Percentiles rank a stretch among this genome's conserved stretches.
Conservation (phyloP, 73 alveolate species). For the Diophrys sp. region DNA sequence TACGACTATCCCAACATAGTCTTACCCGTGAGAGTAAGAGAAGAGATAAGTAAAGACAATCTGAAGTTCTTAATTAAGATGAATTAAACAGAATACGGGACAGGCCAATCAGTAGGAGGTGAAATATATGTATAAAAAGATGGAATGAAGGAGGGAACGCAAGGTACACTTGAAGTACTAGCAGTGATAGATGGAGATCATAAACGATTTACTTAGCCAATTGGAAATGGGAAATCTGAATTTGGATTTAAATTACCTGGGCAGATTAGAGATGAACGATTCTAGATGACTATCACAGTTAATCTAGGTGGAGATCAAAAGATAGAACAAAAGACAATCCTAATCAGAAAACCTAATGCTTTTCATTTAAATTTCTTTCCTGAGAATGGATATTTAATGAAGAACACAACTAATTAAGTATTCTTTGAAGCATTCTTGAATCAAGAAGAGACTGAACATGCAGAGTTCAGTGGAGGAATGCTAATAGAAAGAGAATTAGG, state of each 20-base stretch:
- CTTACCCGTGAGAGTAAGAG: neutral
- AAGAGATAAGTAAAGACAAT: too few species aligned
- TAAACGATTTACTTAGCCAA: too few species aligned
- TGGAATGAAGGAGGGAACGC: too few species aligned
- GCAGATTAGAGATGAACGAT: neutral
- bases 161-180: neutral
- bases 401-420: neutral
- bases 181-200: neutral
- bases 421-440: neutral
- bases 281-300: neutral
- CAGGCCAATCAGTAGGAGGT: too few species aligned
- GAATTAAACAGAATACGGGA: too few species aligned
- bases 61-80: too few species aligned
- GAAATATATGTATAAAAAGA: too few species aligned
- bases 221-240: too few species aligned
- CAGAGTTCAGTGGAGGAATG: neutral
- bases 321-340: neutral
- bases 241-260: neutral
- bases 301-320: neutral
- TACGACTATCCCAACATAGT: neutral
- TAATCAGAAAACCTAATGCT: neutral
- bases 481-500: neutral
- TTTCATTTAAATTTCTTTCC: neutral
- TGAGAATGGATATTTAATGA: neutral
- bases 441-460: neutral